Conservation (phyloP, 495 filamentous ascomycete species). For the Tuber aestivum region DNA sequence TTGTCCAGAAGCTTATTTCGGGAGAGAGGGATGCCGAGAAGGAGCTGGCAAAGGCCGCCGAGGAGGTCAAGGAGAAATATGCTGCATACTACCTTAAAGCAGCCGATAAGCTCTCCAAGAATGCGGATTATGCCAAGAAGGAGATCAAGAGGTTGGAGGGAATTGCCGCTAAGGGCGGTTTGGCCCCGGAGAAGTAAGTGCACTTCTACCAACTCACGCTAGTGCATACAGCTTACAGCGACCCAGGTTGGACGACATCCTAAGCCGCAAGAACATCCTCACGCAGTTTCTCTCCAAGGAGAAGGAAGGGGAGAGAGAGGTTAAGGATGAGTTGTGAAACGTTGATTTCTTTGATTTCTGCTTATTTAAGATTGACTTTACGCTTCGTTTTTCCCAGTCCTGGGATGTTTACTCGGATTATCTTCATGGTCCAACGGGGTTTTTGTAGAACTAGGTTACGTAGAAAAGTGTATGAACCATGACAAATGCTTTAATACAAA, state of each 20-base stretch:
- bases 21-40: conserved; percentile 54
- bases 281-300: conserved; percentile 59
- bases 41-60: conserved; percentile 65
- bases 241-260: conserved; percentile 67
- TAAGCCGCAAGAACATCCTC: conserved; percentile 80
- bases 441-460: background rate
- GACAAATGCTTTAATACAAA: background rate
- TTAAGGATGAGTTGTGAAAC: conserved; percentile 27
- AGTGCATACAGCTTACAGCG: conserved; percentile 15
- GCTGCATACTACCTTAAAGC: conserved; percentile 93
- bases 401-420: background rate
- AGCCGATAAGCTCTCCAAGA: conserved; percentile 71
- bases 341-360: conserved; percentile 9
- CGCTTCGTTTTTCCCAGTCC: conserved; percentile 5
- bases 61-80: conserved; percentile 68
- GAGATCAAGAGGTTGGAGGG: conserved; percentile 74
- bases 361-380: conserved; percentile 6
- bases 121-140: conserved; percentile 72
- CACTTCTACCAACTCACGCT: background rate
- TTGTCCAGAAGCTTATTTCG: conserved; percentile 62
- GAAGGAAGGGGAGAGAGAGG: conserved; percentile 38
- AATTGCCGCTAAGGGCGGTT: conserved; percentile 75
- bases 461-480: background rate
- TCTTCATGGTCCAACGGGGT: background rate
- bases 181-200: conserved; percentile 65